A percentile compares a stretch with the other conserved stretches of the same genome.
Conservation (phyloP, 441 rosid genomes). For the Jatropha podagrica region DNA sequence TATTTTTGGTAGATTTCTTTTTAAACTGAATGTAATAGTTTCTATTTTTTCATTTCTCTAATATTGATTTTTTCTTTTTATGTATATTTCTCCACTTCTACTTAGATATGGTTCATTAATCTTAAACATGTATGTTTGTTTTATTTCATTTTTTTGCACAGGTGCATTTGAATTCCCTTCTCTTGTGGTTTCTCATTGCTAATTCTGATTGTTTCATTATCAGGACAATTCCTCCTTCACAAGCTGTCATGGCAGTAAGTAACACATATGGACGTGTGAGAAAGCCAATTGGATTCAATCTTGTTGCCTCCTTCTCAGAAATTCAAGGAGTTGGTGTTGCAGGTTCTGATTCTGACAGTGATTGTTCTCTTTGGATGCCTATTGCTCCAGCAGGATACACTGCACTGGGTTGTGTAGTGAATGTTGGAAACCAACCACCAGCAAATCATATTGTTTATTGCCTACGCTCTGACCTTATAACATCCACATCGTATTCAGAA, state of each 20-base stretch:
- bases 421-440: slow-evolving; percentile 80
- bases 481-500: slow-evolving; percentile 85
- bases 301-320: slow-evolving; percentile 68
- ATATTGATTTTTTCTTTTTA: neutral
- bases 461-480: slow-evolving; percentile 92
- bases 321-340: slow-evolving; percentile 54
- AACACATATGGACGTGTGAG: slow-evolving; percentile 96
- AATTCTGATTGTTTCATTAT: slow-evolving; percentile 20
- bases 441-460: slow-evolving; percentile 85
- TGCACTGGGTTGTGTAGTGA: slow-evolving; percentile 90
- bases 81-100: neutral
- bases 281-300: slow-evolving; percentile 81
- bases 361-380: slow-evolving; percentile 98
- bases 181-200: neutral
- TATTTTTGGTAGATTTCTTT: neutral
- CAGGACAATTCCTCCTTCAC: slow-evolving; percentile 99
- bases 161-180: neutral
- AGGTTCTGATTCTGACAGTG: slow-evolving; percentile 43
- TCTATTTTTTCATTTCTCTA: neutral
- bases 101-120: neutral
- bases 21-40: too few relatives aligned
- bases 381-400: slow-evolving; percentile 92
- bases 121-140: neutral
- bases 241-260: slow-evolving; percentile 92
- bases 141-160: neutral